Conservation (phyloP, 78 protist species). For the Ministeria vibrans region DNA sequence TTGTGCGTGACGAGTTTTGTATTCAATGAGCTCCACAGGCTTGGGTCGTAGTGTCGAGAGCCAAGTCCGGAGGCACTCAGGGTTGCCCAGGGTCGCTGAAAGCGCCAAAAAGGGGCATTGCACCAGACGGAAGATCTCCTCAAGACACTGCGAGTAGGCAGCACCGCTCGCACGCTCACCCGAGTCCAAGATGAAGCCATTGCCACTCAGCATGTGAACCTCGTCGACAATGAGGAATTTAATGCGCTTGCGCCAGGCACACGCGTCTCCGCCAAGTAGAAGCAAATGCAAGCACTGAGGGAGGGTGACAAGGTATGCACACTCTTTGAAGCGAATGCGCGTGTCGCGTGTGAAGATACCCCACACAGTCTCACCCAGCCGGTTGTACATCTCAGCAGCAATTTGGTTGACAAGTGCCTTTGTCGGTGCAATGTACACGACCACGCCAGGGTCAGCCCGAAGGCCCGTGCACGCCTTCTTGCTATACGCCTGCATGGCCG, state of each 20-base stretch:
- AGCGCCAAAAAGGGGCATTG: conserved; percentile 75
- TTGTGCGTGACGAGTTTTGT: too few species aligned
- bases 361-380: conserved; percentile 9
- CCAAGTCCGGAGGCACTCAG: conserved; percentile 54
- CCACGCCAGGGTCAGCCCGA: conserved; percentile 10
- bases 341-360: conserved; percentile 33
- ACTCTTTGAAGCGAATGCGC: not conserved
- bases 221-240: conserved; percentile 81
- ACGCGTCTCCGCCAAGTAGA: too few species aligned
- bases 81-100: conserved; percentile 84
- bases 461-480: too few species aligned
- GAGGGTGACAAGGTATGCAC: conserved; percentile 41
- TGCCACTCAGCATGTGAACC: conserved; percentile 73
- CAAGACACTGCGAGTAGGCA: too few species aligned
- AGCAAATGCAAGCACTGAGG: too few species aligned
- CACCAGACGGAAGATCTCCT: conserved; percentile 45
- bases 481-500: conserved; percentile 67
- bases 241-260: conserved; percentile 41
- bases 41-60: too few species aligned
- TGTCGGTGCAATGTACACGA: conserved; percentile 81
- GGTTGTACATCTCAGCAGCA: not conserved
- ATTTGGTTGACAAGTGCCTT: conserved; percentile 79
- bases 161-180: conserved; percentile 38
- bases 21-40: too few species aligned
- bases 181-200: too few species aligned